A percentile compares a stretch with the other conserved stretches of the same genome.
phyloP scores from a whole-genome alignment of 1,139 yeast species.

The Debaryomycetaceae sp. region DNA sequence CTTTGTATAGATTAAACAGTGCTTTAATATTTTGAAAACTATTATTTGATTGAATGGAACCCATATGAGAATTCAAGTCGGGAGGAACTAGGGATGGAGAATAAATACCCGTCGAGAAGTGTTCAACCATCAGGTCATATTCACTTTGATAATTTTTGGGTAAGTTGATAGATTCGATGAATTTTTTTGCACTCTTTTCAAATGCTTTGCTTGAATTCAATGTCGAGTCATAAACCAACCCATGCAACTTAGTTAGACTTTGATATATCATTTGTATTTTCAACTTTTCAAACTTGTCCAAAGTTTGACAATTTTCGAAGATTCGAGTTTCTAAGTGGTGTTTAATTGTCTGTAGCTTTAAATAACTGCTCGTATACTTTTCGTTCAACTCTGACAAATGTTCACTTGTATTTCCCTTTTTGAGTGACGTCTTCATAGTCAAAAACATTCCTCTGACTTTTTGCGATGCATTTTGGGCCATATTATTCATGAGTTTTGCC shows the following conservation, averaged over 20 bases:
- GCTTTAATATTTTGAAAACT: slow-evolving; percentile 38
- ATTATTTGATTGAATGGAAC: slow-evolving; percentile 28
- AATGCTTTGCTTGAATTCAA: slow-evolving; percentile 26
- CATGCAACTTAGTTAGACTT: slow-evolving; percentile 36
- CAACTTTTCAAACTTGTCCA: slow-evolving; percentile 36
- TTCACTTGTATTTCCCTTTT: slow-evolving; percentile 31
- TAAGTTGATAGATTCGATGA: slow-evolving; percentile 24
- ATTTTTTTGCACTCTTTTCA: slow-evolving; percentile 24
- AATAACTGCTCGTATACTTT: slow-evolving; percentile 31
- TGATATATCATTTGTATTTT: slow-evolving; percentile 35
- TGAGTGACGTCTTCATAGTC: slow-evolving; percentile 26
- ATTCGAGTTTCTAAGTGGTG: slow-evolving; percentile 31
- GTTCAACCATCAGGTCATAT: slow-evolving; percentile 19
- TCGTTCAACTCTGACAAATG: slow-evolving; percentile 26
- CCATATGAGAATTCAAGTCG: slow-evolving; percentile 17
- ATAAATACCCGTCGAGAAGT: slow-evolving; percentile 39
- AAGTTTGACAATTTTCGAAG: slow-evolving; percentile 16
- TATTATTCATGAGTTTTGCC: slow-evolving; percentile 22
- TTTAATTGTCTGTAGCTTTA: slow-evolving; percentile 30
- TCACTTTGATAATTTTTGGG: slow-evolving; percentile 29
- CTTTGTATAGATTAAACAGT: slow-evolving; percentile 41
- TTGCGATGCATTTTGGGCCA: slow-evolving; percentile 23
- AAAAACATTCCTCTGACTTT: slow-evolving; percentile 31
- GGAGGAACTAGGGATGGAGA: slow-evolving; percentile 36
- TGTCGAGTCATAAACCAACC: slow-evolving; percentile 28